A percentile compares a stretch with the other conserved stretches of the same genome.
phyloP scores from a whole-genome alignment of 257 asterid species.

The Ballota nigra region DNA sequence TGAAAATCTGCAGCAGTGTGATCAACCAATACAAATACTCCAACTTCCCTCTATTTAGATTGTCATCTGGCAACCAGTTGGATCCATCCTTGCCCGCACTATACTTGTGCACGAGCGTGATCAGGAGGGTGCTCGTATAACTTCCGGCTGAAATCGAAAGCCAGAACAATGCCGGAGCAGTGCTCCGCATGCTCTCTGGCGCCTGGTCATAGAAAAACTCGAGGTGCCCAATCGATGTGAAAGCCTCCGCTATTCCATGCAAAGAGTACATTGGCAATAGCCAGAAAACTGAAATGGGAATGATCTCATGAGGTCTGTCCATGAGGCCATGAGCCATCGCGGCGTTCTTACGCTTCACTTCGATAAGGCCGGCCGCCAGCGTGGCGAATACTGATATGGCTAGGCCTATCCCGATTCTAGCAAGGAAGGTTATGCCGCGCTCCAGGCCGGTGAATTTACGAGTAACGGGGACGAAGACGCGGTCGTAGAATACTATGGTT shows the following conservation, averaged over 20 bases:
- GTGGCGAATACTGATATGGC: slow-evolving; percentile 57
- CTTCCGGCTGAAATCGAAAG: slow-evolving; percentile 74
- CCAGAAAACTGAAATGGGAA: slow-evolving; percentile 87
- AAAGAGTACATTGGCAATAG: slow-evolving; percentile 63
- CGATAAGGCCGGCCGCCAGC: slow-evolving; percentile 63
- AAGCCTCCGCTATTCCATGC: slow-evolving; percentile 84
- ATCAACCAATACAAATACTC: slow-evolving; percentile 89
- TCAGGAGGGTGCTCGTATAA: slow-evolving; percentile 68
- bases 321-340: slow-evolving; percentile 45
- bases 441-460: slow-evolving; percentile 63
- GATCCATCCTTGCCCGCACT: slow-evolving; percentile 55
- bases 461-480: slow-evolving; percentile 59
- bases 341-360: slow-evolving; percentile 49
- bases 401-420: slow-evolving; percentile 72
- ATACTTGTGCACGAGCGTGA: slow-evolving; percentile 59
- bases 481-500: slow-evolving; percentile 64
- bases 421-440: slow-evolving; percentile 69
- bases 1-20: slow-evolving; percentile 59
- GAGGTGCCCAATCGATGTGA: slow-evolving; percentile 77
- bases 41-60: slow-evolving; percentile 66
- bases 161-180: slow-evolving; percentile 81
- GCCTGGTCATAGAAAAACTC: slow-evolving; percentile 88
- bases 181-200: slow-evolving; percentile 90
- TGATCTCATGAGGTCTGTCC: slow-evolving; percentile 33
- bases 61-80: slow-evolving; percentile 83